Evolutionary conservation across 2,329 filamentous ascomycete genomes (phyloP).

Genomic region (Aspergillus japonicus): DNA sequence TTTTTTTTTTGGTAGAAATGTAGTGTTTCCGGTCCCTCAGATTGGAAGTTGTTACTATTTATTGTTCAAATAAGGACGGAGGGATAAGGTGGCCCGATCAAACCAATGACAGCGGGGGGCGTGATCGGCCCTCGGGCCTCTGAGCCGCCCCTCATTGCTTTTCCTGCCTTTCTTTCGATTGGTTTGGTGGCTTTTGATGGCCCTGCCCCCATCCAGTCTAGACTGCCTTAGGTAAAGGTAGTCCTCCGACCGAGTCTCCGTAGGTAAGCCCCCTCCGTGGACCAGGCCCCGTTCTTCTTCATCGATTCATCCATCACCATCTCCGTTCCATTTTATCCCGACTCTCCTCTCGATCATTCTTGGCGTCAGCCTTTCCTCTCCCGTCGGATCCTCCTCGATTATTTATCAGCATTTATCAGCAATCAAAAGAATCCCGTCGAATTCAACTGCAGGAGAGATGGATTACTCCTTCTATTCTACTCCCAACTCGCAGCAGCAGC

Average conservation of each 20-base stretch:
- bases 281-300: too few relatives aligned
- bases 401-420: neutral
- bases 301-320: neutral
- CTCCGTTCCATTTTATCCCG: neutral
- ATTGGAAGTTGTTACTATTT: too few relatives aligned
- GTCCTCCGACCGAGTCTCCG: too few relatives aligned
- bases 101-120: constrained; percentile 1
- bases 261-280: too few relatives aligned
- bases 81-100: neutral
- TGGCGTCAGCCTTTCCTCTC: neutral
- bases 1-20: too few relatives aligned
- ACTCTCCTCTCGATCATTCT: neutral
- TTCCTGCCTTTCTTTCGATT: neutral
- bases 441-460: constrained; percentile 5
- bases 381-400: neutral
- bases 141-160: neutral
- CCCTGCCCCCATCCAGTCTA: neutral
- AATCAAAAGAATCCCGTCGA: neutral
- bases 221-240: neutral
- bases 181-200: neutral
- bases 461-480: constrained; percentile 15
- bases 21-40: too few relatives aligned
- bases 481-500: constrained; percentile 10
- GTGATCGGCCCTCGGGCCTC: neutral
- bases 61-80: too few relatives aligned